phyloP scores from a whole-genome alignment of 768 basidiomycete species.

The Paxillus rubicundulus region DNA sequence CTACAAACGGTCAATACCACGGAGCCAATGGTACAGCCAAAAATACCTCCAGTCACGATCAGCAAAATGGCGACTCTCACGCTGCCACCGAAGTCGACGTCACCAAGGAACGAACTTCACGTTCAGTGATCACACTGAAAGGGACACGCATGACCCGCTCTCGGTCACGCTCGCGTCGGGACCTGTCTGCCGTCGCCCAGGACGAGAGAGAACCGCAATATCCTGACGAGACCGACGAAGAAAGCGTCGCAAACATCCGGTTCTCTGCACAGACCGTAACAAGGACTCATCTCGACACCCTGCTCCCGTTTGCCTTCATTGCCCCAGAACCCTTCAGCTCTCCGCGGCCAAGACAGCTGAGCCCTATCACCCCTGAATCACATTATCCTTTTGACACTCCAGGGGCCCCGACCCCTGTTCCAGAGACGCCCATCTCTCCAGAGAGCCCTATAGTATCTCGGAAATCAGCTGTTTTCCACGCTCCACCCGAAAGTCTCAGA shows the following conservation, averaged over 20 bases:
- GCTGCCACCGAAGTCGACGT: constrained; percentile 40
- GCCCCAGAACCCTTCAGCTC: constrained; percentile 58
- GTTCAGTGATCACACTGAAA: constrained; percentile 72
- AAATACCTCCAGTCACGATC: constrained; percentile 30
- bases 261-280: constrained; percentile 72
- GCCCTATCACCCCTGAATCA: constrained; percentile 20
- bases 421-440: constrained; percentile 35
- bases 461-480: constrained; percentile 35
- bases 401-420: constrained; percentile 7
- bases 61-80: constrained; percentile 19
- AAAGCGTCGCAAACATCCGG: constrained; percentile 72
- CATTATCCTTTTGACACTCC: constrained; percentile 15
- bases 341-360: constrained; percentile 28
- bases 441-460: constrained; percentile 37
- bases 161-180: constrained; percentile 72
- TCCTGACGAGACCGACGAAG: constrained; percentile 59
- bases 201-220: constrained; percentile 55
- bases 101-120: constrained; percentile 54
- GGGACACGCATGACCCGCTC: constrained; percentile 51
- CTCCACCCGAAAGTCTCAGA: constrained; percentile 64
- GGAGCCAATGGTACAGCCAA: constrained; percentile 25
- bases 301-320: constrained; percentile 80
- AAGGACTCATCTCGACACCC: constrained; percentile 51
- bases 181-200: constrained; percentile 56
- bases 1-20: constrained; percentile 18